These are phyloP conservation scores for Primulina huaijiensis DNA, from an alignment of 257 asterid genomes.

Conservation along the genomic window DNA sequence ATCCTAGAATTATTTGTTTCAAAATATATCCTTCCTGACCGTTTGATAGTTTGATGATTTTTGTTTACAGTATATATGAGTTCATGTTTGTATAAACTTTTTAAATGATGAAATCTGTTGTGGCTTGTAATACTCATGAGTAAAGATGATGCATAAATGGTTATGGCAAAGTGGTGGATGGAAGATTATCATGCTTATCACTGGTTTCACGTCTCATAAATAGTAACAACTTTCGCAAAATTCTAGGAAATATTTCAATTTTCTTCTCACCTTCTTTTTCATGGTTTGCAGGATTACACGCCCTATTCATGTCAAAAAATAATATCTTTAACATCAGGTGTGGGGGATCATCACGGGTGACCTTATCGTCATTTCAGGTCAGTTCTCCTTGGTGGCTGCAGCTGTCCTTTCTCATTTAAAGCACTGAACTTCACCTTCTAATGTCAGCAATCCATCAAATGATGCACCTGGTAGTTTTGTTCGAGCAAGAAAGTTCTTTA, in stretches of 20 bases:
- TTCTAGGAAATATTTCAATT: not conserved
- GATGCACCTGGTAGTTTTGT: conserved; percentile 16
- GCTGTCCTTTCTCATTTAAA: conserved; percentile 18
- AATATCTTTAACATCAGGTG: conserved; percentile 78
- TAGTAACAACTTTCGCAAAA: not conserved
- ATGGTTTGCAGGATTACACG: conserved; percentile 78
- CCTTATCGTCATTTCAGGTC: conserved; percentile 97
- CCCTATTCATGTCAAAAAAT: conserved; percentile 92
- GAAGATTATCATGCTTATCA: too few relatives aligned
- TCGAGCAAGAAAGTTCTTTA: not conserved
- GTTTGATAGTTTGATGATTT: not conserved
- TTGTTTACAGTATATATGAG: not conserved
- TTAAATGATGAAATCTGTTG: not conserved
- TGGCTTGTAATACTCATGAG: not conserved
- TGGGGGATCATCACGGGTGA: conserved; percentile 98
- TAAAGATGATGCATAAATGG: not conserved
- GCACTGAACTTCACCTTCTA: conserved; percentile 8
- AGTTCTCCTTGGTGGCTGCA: conserved; percentile 25
- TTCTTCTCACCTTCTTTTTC: conserved; percentile 1
- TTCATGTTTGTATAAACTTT: not conserved
- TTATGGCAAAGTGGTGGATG: not conserved
- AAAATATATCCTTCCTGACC: not conserved
- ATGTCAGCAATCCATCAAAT: not conserved
- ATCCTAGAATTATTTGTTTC: conserved; percentile 18
- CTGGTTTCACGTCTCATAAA: not conserved